phyloP scores from a whole-genome alignment of 78 protist species.

The Corallochytrium limacisporum region DNA sequence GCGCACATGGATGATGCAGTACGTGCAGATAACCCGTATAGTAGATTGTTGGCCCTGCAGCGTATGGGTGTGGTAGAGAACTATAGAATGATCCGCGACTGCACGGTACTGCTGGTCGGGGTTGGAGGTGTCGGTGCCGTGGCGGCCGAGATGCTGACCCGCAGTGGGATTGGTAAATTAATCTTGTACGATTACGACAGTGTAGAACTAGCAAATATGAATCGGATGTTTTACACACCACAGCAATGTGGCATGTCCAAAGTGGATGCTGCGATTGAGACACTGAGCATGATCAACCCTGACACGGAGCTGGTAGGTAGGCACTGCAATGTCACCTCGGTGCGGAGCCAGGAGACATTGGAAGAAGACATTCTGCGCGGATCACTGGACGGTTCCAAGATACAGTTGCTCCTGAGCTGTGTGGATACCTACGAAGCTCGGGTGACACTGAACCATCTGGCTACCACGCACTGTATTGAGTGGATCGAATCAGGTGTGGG shows the following conservation, averaged over 20 bases:
- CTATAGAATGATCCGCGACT: slow-evolving; percentile 71
- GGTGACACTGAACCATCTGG: slow-evolving; percentile 43
- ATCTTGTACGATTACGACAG: slow-evolving; percentile 88
- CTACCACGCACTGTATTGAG: not conserved
- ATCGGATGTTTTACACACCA: slow-evolving; percentile 84
- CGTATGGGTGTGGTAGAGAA: slow-evolving; percentile 87
- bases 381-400: too few relatives aligned
- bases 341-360: too few relatives aligned
- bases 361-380: too few relatives aligned
- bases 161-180: slow-evolving; percentile 96
- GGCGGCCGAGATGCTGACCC: slow-evolving; percentile 90
- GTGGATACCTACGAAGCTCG: slow-evolving; percentile 91
- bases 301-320: slow-evolving; percentile 68
- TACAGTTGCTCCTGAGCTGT: slow-evolving; percentile 84
- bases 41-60: slow-evolving; percentile 84
- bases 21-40: too few relatives aligned
- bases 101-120: slow-evolving; percentile 76
- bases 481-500: slow-evolving; percentile 97
- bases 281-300: slow-evolving; percentile 79
- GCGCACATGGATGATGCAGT: too few relatives aligned
- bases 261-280: slow-evolving; percentile 59
- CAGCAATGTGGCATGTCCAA: slow-evolving; percentile 79
- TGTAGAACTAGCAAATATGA: slow-evolving; percentile 95
- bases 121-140: slow-evolving; percentile 90
- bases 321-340: slow-evolving; percentile 74